Evolutionary conservation across 139 green algal genomes (phyloP).

Genomic region (Trebouxia sp.): DNA sequence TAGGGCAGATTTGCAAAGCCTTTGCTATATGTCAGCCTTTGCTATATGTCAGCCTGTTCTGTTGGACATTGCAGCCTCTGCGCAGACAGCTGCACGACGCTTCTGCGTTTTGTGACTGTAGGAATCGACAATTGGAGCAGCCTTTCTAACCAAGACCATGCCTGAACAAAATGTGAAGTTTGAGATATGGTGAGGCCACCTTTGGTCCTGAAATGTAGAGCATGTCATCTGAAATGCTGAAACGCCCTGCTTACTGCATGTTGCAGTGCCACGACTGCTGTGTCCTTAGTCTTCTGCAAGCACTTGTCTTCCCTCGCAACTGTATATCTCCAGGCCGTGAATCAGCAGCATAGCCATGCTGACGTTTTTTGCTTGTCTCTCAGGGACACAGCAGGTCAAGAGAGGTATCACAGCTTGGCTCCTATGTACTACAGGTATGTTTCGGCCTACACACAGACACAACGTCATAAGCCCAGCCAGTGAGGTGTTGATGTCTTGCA

Average conservation of each 20-base stretch:
- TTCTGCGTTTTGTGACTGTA: constrained; percentile 40
- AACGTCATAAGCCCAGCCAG: too few relatives aligned
- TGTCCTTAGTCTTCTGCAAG: background rate
- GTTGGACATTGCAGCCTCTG: background rate
- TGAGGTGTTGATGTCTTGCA: too few relatives aligned
- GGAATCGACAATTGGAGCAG: constrained; percentile 97
- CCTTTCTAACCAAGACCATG: constrained; percentile 97
- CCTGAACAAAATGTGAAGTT: constrained; percentile 97
- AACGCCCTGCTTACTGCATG: background rate
- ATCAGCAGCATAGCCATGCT: background rate
- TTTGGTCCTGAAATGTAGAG: background rate
- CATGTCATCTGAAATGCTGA: background rate
- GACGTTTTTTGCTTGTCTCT: too few relatives aligned
- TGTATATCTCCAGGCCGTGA: too few relatives aligned
- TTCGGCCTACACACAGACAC: background rate
- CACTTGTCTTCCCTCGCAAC: too few relatives aligned
- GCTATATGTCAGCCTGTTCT: background rate
- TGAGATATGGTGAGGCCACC: constrained; percentile 89
- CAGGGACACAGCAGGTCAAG: constrained; percentile 97
- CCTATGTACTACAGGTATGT: constrained; percentile 97
- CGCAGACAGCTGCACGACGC: background rate
- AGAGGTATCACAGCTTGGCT: constrained; percentile 97
- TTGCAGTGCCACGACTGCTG: background rate
- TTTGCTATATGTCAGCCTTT: background rate
- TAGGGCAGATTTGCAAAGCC: background rate